These are phyloP conservation scores for Colletotrichum spinosum DNA, from an alignment of 2,329 filamentous ascomycete species.

Conservation along the genomic window DNA sequence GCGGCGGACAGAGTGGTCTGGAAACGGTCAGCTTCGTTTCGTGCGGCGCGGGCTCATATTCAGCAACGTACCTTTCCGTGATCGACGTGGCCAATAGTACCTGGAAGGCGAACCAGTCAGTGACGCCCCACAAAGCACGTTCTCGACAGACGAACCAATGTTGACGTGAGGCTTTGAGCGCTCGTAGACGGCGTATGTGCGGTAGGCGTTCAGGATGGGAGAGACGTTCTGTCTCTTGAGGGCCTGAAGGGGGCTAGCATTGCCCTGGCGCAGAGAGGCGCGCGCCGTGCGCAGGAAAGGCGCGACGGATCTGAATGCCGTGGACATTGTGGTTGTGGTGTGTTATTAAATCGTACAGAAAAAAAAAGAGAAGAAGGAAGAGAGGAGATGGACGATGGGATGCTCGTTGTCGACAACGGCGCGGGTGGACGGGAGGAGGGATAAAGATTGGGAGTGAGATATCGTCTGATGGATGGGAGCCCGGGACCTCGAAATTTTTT, in stretches of 20 bases:
- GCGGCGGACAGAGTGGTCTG: slow-evolving; percentile 98
- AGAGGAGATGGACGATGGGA: slow-evolving; percentile 29
- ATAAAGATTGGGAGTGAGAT: slow-evolving; percentile 23
- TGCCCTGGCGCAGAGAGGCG: slow-evolving; percentile 76
- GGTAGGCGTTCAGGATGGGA: slow-evolving; percentile 73
- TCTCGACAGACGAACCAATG: slow-evolving; percentile 73
- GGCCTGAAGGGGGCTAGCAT: slow-evolving; percentile 81
- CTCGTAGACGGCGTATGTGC: slow-evolving; percentile 79
- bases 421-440: slow-evolving; percentile 16
- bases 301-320: slow-evolving; percentile 80
- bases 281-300: slow-evolving; percentile 87
- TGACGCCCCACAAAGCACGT: background rate
- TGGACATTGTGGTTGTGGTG: slow-evolving; percentile 74
- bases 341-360: slow-evolving; percentile 42
- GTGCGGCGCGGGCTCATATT: background rate
- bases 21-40: slow-evolving; percentile 36
- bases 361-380: slow-evolving; percentile 36
- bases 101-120: slow-evolving; percentile 55
- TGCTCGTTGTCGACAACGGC: slow-evolving; percentile 37
- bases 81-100: slow-evolving; percentile 99
- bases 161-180: slow-evolving; percentile 98
- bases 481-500: slow-evolving; percentile 34
- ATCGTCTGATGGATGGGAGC: slow-evolving; percentile 30
- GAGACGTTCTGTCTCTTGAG: slow-evolving; percentile 72
- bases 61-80: slow-evolving; percentile 85